A percentile compares a stretch with the other conserved stretches of the same genome.
Conservation (phyloP, 2,329 filamentous ascomycete species). For the Graphilbum fragrans region DNA sequence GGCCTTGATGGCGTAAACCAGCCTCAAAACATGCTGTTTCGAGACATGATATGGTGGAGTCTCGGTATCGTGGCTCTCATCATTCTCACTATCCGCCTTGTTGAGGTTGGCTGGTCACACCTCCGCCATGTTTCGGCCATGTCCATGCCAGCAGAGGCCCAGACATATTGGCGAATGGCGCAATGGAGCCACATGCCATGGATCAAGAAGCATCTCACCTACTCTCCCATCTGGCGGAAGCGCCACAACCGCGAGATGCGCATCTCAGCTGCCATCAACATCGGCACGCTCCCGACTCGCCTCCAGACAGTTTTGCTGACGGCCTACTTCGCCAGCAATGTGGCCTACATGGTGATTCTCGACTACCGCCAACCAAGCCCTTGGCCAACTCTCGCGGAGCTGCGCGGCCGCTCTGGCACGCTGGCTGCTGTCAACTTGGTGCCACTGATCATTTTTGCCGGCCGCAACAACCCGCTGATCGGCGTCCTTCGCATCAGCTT, state of each 20-base stretch:
- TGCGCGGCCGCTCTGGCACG: slow-evolving; percentile 75
- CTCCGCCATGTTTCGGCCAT: slow-evolving; percentile 49
- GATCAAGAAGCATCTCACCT: slow-evolving; percentile 49
- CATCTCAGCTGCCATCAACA: slow-evolving; percentile 29
- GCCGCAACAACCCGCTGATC: slow-evolving; percentile 90
- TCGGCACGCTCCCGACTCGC: slow-evolving; percentile 53
- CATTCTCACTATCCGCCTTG: slow-evolving; percentile 39
- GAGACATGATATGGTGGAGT: slow-evolving; percentile 47
- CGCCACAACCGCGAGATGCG: slow-evolving; percentile 46
- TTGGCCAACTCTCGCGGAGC: slow-evolving; percentile 61
- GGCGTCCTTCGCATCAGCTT: slow-evolving; percentile 74
- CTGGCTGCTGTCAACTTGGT: slow-evolving; percentile 85
- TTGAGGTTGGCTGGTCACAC: slow-evolving; percentile 41
- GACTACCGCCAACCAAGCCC: slow-evolving; percentile 46
- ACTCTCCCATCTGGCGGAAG: slow-evolving; percentile 52
- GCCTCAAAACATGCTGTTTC: slow-evolving; percentile 42
- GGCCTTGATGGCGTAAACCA: slow-evolving; percentile 50
- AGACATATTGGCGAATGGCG: slow-evolving; percentile 46
- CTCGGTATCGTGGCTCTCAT: slow-evolving; percentile 42
- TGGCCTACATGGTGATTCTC: slow-evolving; percentile 49
- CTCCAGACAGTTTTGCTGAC: slow-evolving; percentile 46
- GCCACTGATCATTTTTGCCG: slow-evolving; percentile 75
- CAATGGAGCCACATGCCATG: slow-evolving; percentile 49
- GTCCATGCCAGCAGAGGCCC: slow-evolving; percentile 35
- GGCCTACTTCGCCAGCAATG: slow-evolving; percentile 47